Base-by-base conservation (phyloP, 257 asterid species). In the Nicotiana tabacum region DNA sequence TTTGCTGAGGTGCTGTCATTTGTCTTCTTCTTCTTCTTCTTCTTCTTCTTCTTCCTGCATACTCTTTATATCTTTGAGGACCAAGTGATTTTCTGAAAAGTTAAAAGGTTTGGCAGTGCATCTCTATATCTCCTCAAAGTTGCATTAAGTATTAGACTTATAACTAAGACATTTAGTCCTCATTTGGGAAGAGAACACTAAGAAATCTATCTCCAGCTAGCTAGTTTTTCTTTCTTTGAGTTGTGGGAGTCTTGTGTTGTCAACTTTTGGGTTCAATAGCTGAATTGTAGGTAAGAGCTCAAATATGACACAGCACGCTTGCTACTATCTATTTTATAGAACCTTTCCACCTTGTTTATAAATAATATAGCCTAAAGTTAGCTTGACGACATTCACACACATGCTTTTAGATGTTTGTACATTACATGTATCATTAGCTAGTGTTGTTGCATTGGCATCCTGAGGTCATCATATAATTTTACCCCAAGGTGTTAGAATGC, bases 1-100 rank as follows among this genome's bases (percentile, higher is more conserved):
- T 96, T 89, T 85, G 92, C 98, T 66, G 93, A 96, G 98, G 99
- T 96, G 81, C 76, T 46, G 62, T 57, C 51, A 16, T 83, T 83
- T 85, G 82, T 61, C 62, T 81, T 43, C 51, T 43, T 43, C 51
- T 43, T 43, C 46, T 10, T 70, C 80, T 58, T 74, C 78, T 80
- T 79, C 83, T 29, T 29, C 30, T 29, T 65, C 16, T 74, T 74
- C 78, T 80, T 79, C 83, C 57, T 65, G 65, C 51, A 15, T 24
- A 17, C 5, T 81, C 58, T 51, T 68, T 27, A 27, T 66, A 43
- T 66, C 27, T 81, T 81, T 72, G 79, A 72, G 61, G 37, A 48
- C 61, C 60, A 72, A 72, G 61, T 72, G 79, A 24, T 46, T 51
- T 70, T 72, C n/a, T 46, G 33, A 70, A 68, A 72, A 46, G 61